Evolutionary conservation across 2,329 filamentous ascomycete species (phyloP).

Genomic region (Coniochaeta sp.): DNA sequence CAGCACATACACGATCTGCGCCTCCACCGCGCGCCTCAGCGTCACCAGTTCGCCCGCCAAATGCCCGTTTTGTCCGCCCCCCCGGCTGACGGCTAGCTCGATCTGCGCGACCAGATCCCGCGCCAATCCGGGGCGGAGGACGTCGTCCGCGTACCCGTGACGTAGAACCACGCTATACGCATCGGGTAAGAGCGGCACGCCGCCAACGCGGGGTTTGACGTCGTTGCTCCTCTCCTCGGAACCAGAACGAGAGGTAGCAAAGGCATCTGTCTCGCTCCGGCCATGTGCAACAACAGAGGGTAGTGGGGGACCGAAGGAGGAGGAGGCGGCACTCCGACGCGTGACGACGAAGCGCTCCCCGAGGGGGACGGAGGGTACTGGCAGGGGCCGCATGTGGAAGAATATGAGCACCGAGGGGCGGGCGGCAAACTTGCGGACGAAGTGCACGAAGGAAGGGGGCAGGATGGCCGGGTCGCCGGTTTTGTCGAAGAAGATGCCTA

Average conservation of each 20-base stretch:
- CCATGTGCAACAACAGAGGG: too few species aligned
- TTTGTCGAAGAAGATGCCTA: slow-evolving; percentile 76
- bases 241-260: too few species aligned
- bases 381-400: slow-evolving; percentile 63
- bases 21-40: slow-evolving; percentile 35
- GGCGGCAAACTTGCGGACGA: slow-evolving; percentile 63
- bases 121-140: slow-evolving; percentile 58
- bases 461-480: slow-evolving; percentile 24
- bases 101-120: slow-evolving; percentile 51
- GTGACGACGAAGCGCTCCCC: slow-evolving; percentile 40
- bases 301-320: too few species aligned
- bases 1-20: slow-evolving; percentile 47
- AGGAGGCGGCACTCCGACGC: slow-evolving; percentile 23
- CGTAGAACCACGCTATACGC: slow-evolving; percentile 64
- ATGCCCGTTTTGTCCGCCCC: slow-evolving; percentile 17
- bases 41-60: slow-evolving; percentile 30
- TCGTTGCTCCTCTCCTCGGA: slow-evolving; percentile 9
- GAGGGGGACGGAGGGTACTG: slow-evolving; percentile 46
- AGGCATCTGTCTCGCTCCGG: too few species aligned
- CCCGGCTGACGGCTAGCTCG: slow-evolving; percentile 42
- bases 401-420: slow-evolving; percentile 63
- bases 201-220: not conserved
- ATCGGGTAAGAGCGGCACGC: slow-evolving; percentile 36
- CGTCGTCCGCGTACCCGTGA: slow-evolving; percentile 67
- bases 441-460: slow-evolving; percentile 64